Conservation (phyloP, 2,329 filamentous ascomycete genomes). For the Zarea fungicola region DNA sequence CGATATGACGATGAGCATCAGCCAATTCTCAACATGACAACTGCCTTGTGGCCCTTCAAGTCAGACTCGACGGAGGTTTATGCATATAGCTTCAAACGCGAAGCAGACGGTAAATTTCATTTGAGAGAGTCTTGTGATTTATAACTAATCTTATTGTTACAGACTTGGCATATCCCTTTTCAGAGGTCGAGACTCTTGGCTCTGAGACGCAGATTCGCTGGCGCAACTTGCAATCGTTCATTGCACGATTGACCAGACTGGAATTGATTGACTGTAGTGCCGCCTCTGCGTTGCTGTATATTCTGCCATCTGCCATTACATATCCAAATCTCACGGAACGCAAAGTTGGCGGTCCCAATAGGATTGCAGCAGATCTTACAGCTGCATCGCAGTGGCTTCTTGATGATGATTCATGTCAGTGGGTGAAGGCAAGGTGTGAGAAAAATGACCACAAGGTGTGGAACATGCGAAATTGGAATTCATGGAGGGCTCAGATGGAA, state of each 20-base stretch:
- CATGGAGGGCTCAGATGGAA: slow-evolving; percentile 12
- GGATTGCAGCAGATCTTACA: background rate
- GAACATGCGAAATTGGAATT: slow-evolving; percentile 9
- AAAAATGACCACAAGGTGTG: background rate
- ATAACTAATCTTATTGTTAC: background rate
- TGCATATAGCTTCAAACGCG: background rate
- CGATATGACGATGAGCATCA: background rate
- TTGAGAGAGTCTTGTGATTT: background rate
- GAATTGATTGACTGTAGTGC: slow-evolving; percentile 14
- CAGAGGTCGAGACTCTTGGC: slow-evolving; percentile 12
- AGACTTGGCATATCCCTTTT: slow-evolving; percentile 15
- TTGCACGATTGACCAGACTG: slow-evolving; percentile 10
- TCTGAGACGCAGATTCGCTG: slow-evolving; percentile 14
- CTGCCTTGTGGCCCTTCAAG: background rate
- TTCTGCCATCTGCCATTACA: slow-evolving; percentile 8
- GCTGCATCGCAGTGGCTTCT: background rate
- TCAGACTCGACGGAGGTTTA: background rate
- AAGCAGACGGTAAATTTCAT: background rate
- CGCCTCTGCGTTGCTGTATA: slow-evolving; percentile 9
- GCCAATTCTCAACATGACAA: background rate
- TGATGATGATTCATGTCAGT: background rate
- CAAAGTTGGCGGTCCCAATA: background rate
- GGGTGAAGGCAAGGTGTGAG: background rate
- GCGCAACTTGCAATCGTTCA: slow-evolving; percentile 14
- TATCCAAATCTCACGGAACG: background rate